Evolutionary conservation across 768 basidiomycete genomes (phyloP), one percentile per base, ranked within the genome.

Genomic region (Clathrus columnatus): DNA sequence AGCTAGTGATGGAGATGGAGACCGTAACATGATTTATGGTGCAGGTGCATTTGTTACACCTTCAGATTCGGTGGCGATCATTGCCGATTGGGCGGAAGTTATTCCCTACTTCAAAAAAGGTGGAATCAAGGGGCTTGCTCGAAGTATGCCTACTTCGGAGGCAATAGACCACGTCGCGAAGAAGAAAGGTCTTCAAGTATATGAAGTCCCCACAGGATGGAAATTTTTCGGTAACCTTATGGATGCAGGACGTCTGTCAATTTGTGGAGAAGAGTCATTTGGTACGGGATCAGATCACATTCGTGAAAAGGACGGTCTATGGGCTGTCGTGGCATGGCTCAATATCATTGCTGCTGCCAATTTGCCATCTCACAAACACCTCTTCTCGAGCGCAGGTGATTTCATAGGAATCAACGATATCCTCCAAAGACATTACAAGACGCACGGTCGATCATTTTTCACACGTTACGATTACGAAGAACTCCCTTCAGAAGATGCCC

Each of bases 281-380:
- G 96, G 96, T 56, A 99, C 96, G 7, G 96, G 96, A n/a, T 98
- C 95, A 14, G 96, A 99, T 71, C 96, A 99, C 70, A 95, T 99
- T 63, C 89, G 96, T 59, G 96, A 99, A 76, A 99, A 99, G 78
- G 96, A 99, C 63, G 96, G 96, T 61, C 74, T 99, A 47, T 99
- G 96, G 96, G 96, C 96, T 48, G 78, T 99, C 61, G 76, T 97
- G 45, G 95, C 96, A 1, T 99, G 96, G 96, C 72, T 99, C 59
- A 95, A 96, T 68, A 97, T 99, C 70, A 76, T 98, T 64, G 77
- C 77, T 17, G 91, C 88, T 21, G 93, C 91, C 28, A 91, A 87
- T 29, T 28, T 8, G 21, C 46, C 46, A 14, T 23, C 21, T 5
- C 16, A 23, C 56, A 88, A 94, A 72, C 76, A 75, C 63, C 72